phyloP scores from a whole-genome alignment of 257 asterid species.

The Solanum dulcamara region DNA sequence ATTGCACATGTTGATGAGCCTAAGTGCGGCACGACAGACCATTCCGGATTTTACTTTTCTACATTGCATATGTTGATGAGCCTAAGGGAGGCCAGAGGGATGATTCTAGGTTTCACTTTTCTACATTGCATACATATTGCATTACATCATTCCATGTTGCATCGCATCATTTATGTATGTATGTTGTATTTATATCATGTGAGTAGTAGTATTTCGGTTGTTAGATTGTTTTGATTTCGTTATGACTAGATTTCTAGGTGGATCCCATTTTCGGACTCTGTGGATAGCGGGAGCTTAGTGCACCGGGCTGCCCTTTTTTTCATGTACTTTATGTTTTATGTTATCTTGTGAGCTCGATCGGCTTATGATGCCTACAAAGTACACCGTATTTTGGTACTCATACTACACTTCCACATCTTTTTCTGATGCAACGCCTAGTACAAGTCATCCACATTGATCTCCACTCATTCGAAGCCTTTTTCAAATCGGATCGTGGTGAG shows the following conservation, averaged over 20 bases:
- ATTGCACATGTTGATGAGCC: background rate
- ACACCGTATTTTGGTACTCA: background rate
- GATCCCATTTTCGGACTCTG: background rate
- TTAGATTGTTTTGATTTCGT: background rate
- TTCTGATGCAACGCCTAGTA: background rate
- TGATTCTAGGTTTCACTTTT: background rate
- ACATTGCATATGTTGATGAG: background rate
- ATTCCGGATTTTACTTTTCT: background rate
- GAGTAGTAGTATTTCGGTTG: background rate
- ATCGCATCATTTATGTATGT: background rate
- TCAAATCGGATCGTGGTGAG: background rate
- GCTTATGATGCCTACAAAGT: background rate
- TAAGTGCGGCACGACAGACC: background rate
- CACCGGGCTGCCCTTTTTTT: no score
- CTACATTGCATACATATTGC: background rate
- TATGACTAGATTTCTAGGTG: background rate
- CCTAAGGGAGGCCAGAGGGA: background rate
- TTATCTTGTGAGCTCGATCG: background rate
- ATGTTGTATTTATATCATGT: background rate
- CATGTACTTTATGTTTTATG: background rate
- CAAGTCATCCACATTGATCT: background rate
- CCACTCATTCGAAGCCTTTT: background rate
- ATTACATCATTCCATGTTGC: background rate
- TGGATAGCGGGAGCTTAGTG: no score
- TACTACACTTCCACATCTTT: background rate